Evolutionary conservation across 169 alveolate genomes (phyloP).

Genomic region (Plasmodium knowlesi): DNA sequence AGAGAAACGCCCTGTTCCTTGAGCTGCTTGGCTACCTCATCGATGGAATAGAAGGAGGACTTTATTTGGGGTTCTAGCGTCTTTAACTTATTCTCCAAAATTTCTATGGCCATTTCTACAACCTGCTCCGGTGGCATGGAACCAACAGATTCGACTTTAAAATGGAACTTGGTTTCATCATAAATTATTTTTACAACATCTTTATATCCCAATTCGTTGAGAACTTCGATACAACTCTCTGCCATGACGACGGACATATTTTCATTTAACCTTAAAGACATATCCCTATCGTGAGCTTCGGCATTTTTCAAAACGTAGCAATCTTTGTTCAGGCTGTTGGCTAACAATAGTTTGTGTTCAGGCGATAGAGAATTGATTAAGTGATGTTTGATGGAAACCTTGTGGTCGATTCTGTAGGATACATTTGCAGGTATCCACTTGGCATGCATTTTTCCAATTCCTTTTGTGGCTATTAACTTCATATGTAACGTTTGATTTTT

Average conservation of each 20-base stretch:
- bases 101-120: slow-evolving; percentile 90
- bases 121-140: slow-evolving; percentile 94
- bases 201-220: slow-evolving; percentile 80
- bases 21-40: slow-evolving; percentile 67
- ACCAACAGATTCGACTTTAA: slow-evolving; percentile 92
- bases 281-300: slow-evolving; percentile 47
- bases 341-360: slow-evolving; percentile 50
- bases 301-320: slow-evolving; percentile 64
- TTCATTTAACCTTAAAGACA: slow-evolving; percentile 52
- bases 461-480: slow-evolving; percentile 95
- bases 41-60: slow-evolving; percentile 65
- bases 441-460: slow-evolving; percentile 97
- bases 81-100: slow-evolving; percentile 86
- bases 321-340: slow-evolving; percentile 54
- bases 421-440: slow-evolving; percentile 97
- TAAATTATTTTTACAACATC: slow-evolving; percentile 81
- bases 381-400: slow-evolving; percentile 79
- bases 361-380: slow-evolving; percentile 81
- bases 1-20: slow-evolving; percentile 73
- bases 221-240: slow-evolving; percentile 80
- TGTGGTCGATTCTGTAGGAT: slow-evolving; percentile 87
- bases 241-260: slow-evolving; percentile 75
- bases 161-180: slow-evolving; percentile 85
- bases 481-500: slow-evolving; percentile 93
- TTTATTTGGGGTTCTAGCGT: slow-evolving; percentile 68